These are phyloP conservation scores for Halophytophthora batemanensis DNA, from an alignment of 352 stramenopile genomes.

Conservation along the genomic window DNA sequence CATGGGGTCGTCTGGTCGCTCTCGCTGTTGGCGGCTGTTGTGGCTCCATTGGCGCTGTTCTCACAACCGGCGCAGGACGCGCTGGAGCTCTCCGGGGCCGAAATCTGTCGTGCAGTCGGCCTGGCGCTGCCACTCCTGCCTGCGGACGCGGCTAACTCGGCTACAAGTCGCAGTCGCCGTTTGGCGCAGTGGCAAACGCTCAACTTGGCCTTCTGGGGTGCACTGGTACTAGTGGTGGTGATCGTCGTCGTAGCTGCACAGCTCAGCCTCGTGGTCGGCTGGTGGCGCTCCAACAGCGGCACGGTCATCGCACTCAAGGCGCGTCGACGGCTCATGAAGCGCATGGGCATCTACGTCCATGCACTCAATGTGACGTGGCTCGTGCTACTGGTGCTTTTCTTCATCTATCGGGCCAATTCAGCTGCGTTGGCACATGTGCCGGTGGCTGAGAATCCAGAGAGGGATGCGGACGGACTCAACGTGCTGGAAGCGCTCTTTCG, in stretches of 20 bases:
- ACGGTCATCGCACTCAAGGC: constrained; percentile 71
- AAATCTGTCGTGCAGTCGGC: constrained; percentile 50
- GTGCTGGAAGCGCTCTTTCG: constrained; percentile 48
- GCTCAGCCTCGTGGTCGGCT: constrained; percentile 57
- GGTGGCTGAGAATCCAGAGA: constrained; percentile 9
- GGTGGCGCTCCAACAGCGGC: constrained; percentile 76
- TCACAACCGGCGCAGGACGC: constrained; percentile 25
- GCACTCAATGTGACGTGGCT: constrained; percentile 68
- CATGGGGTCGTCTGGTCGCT: constrained; percentile 51
- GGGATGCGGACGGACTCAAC: constrained; percentile 22
- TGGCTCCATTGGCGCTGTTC: constrained; percentile 44
- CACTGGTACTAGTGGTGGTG: constrained; percentile 56
- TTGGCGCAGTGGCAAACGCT: constrained; percentile 54
- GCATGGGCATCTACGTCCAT: constrained; percentile 71
- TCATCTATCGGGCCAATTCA: constrained; percentile 51
- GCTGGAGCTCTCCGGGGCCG: constrained; percentile 37
- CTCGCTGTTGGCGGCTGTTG: constrained; percentile 39
- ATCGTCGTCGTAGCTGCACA: constrained; percentile 58
- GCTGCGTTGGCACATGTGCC: constrained; percentile 35
- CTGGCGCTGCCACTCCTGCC: constrained; percentile 52
- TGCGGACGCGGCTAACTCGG: constrained; percentile 20
- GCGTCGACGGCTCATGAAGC: constrained; percentile 67
- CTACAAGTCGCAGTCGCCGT: constrained; percentile 11
- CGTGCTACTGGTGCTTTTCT: constrained; percentile 54
- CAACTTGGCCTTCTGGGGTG: constrained; percentile 58